These are phyloP conservation scores for Dothideomycetidae sp. DNA, from an alignment of 2,329 filamentous ascomycete genomes.

Conservation along the genomic window DNA sequence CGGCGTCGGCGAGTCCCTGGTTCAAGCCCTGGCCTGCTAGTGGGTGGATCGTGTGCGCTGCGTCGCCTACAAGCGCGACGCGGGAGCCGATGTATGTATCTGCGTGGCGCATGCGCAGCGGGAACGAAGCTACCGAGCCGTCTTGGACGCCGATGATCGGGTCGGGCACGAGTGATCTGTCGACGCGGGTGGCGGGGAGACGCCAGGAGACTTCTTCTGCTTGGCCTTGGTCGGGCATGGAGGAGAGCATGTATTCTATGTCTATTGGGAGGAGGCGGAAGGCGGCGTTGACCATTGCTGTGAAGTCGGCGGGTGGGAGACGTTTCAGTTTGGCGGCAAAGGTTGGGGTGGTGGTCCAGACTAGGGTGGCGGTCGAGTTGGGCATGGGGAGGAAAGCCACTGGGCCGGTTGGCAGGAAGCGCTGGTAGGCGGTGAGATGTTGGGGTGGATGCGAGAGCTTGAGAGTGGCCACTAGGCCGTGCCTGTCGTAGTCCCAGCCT, in stretches of 20 bases:
- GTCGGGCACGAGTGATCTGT: conserved; percentile 41
- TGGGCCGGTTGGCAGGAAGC: conserved; percentile 84
- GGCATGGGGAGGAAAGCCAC: conserved; percentile 85
- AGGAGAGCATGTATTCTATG: conserved; percentile 65
- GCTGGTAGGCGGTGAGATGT: conserved; percentile 64
- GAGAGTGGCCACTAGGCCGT: conserved; percentile 84
- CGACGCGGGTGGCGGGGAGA: conserved; percentile 48
- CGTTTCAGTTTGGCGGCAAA: conserved; percentile 68
- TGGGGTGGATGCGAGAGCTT: conserved; percentile 39
- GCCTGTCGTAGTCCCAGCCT: conserved; percentile 86
- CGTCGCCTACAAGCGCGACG: conserved; percentile 84
- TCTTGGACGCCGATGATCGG: conserved; percentile 57
- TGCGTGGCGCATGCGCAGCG: conserved; percentile 81
- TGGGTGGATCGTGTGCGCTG: conserved; percentile 88
- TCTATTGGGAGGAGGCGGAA: conserved; percentile 73
- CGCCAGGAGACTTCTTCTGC: conserved; percentile 77
- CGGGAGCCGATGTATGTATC: conserved; percentile 83
- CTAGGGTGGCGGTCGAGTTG: conserved; percentile 66
- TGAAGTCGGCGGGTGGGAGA: conserved; percentile 57
- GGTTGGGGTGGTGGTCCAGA: conserved; percentile 84
- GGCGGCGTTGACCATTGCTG: conserved; percentile 81
- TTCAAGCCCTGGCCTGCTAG: conserved; percentile 91
- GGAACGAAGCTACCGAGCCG: conserved; percentile 74
- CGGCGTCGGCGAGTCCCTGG: conserved; percentile 78
- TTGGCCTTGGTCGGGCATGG: conserved; percentile 26